phyloP scores from a whole-genome alignment of 257 asterid genomes.

The Solanum corneliomulleri region DNA sequence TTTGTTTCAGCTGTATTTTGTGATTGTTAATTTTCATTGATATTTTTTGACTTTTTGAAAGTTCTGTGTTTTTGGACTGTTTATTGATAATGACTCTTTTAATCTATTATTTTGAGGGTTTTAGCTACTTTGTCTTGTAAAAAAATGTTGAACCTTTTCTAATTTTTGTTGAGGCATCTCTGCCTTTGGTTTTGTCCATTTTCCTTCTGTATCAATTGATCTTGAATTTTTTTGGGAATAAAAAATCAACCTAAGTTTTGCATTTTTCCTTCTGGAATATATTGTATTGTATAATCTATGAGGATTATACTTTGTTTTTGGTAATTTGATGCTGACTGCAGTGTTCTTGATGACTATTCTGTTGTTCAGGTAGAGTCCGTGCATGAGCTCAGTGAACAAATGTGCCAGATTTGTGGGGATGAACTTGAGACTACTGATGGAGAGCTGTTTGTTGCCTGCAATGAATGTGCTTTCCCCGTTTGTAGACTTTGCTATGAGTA shows the following conservation, averaged over 20 bases:
- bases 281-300: neutral
- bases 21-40: neutral
- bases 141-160: neutral
- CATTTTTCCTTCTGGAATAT: neutral
- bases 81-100: neutral
- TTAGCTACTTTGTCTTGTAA: neutral
- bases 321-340: constrained; percentile 3
- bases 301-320: neutral
- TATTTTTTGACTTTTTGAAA: neutral
- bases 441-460: constrained; percentile 86
- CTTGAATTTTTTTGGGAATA: neutral
- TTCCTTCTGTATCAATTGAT: neutral
- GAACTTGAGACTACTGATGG: constrained; percentile 61
- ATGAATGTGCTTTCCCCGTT: constrained; percentile 90
- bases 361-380: constrained; percentile 54
- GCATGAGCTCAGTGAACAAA: constrained; percentile 56
- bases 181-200: neutral
- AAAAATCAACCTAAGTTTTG: neutral
- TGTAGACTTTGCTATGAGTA: constrained; percentile 79
- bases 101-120: neutral
- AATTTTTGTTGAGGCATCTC: neutral
- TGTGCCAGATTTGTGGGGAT: constrained; percentile 73
- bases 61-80: neutral
- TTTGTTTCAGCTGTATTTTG: neutral
- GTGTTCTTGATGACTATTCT: neutral